Percentiles rank a stretch among this genome's conserved stretches.
These are phyloP conservation scores for Sporothrix humicola DNA, from an alignment of 2,329 filamentous ascomycete genomes.

Conservation along the genomic window DNA sequence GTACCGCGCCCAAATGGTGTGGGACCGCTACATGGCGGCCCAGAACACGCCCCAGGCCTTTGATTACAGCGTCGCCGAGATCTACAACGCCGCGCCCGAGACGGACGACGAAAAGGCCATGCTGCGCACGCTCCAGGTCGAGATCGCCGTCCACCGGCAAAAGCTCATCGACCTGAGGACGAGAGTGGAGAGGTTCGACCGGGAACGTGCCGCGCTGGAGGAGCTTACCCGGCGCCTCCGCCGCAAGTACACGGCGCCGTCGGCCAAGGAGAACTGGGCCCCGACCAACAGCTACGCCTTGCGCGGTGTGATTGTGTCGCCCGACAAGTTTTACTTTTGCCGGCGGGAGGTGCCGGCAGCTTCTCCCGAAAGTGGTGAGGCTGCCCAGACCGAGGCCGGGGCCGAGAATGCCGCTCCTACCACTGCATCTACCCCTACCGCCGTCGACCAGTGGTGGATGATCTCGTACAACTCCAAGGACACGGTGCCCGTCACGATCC, in stretches of 20 bases:
- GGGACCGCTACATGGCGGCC: conserved; percentile 28
- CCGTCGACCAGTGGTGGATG: conserved; percentile 44
- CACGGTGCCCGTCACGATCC: conserved; percentile 36
- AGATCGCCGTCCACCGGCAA: conserved; percentile 37
- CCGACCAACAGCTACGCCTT: conserved; percentile 43
- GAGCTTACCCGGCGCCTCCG: conserved; percentile 30
- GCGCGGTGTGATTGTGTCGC: conserved; percentile 42
- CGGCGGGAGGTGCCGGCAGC: conserved; percentile 37
- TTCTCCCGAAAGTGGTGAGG: no score
- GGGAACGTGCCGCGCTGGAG: conserved; percentile 33
- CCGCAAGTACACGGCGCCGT: conserved; percentile 39
- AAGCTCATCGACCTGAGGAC: conserved; percentile 35
- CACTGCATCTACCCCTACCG: conserved; percentile 65
- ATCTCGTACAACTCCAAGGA: conserved; percentile 38
- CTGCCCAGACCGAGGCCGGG: background rate
- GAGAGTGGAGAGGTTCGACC: conserved; percentile 14
- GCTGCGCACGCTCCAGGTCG: conserved; percentile 36
- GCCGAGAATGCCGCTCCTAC: conserved; percentile 38
- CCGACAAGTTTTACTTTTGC: conserved; percentile 43
- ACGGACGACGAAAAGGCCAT: conserved; percentile 36
- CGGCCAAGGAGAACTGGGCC: conserved; percentile 38
- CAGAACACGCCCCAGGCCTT: conserved; percentile 35
- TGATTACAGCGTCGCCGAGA: conserved; percentile 38
- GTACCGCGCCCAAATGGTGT: conserved; percentile 36
- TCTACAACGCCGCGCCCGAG: conserved; percentile 36